Evolutionary conservation across 768 basidiomycete species (phyloP), one percentile per base, ranked within the genome.

Genomic region (Cubamyces lactineus): DNA sequence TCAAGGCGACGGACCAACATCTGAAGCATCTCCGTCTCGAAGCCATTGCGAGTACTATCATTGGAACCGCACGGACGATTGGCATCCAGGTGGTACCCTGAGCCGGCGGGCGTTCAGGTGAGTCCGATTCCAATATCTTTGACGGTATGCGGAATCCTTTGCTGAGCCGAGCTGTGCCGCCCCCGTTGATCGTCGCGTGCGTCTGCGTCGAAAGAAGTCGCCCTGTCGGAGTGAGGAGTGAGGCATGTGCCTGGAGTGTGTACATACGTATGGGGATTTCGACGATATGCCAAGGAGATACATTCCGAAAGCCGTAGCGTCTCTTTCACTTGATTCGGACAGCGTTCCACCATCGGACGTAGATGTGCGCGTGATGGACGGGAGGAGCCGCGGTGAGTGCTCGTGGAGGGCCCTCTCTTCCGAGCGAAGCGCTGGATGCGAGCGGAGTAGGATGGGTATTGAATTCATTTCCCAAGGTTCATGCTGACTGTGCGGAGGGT

Each of bases 1-100:
- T 99, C 75, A 99, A 99, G 80, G 83, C 86, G 55, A 85, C 83
- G 71, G 97, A 99, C 78, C 89, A 89, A 65, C 89, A 94, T 74
- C 79, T 97, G 81, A 90, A 85, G 78, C 90, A 91, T 72, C 81
- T 97, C 66, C 85, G 86, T 65, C 81, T 96, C 65, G 92, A 97
- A 80, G 86, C 87, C 68, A 89, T 99, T 53, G 89, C 93, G 28
- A 88, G 88, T 71, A 92, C 91, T 74, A 82, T 98, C 65, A 79
- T 97, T 66, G 96, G 94, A 52, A 92, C 90, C 67, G 94, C 94
- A 53, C 88, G 80, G 80, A 93, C 88, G 64, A 78, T 97, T 71
- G 97, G 97, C 34, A 81, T 99, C 48, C 86, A 90, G 71, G 93
- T 98, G 58, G 88, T 98, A 63, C 88, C 92, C 72, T 98, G 81